Evolutionary conservation across 2,329 filamentous ascomycete species (phyloP), one percentile per base, ranked within the genome.

Genomic region (Aspergillus pseudoterreus): DNA sequence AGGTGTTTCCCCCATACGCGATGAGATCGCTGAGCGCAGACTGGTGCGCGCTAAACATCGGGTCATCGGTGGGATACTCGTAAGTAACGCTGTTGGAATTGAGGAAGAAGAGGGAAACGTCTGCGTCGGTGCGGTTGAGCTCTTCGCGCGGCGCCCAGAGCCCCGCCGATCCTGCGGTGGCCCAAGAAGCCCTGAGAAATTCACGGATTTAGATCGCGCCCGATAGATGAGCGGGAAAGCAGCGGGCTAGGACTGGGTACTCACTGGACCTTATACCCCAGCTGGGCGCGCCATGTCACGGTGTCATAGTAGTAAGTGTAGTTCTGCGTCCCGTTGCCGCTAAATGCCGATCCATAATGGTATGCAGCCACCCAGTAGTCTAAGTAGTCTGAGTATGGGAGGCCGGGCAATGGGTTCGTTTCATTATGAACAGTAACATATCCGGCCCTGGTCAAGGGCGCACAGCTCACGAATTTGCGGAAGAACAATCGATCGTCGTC

Each of bases 81-180:
- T 64, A 72, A 9, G 38, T 33, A 19, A 73, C 57, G 15, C 44
- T 48, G 32, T 66, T 67, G 3, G 58, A 49, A 6, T 59, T 57
- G 3, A 72, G 57, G 52, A 68, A 69, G 43, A 70, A 60, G 8
- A 71, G 38, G 14, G 59, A 57, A 11, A 66, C 47, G 43, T 73
- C 70, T 6, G 64, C 63, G 41, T 70, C 61, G 3, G 50, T 55
- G n/a, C 56, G 54, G 2, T 55, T 55, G 36, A 73, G 62, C n/a
- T 24, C 57, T 58, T 10, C 61, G 56, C 24, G 68, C 63, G 2
- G 70, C 65, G 4, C 35, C 11, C 61, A 58, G 65, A 24, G 24
- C 33, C 19, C 11, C 3, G 14, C 41, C 21, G n/a, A 17, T 32
- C 19, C 45, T 12, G 12, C 43, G 42, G 15, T 24, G 15, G 38